A percentile compares a stretch with the other conserved stretches of the same genome.
phyloP scores from a whole-genome alignment of 2,329 filamentous ascomycete species.

The Hypoxylon sp. region DNA sequence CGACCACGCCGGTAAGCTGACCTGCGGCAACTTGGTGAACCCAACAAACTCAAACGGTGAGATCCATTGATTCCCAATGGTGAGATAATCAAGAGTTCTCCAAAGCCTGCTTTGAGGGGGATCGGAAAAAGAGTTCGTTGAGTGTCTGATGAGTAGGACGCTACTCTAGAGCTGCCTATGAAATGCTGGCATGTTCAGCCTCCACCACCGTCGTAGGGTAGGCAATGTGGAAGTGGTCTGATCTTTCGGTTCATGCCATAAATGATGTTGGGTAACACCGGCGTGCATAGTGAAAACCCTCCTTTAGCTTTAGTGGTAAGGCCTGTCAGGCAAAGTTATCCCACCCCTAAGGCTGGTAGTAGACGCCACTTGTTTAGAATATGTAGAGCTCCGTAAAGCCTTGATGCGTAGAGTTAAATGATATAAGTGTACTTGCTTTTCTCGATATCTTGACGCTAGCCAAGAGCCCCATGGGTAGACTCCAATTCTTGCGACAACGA shows the following conservation, averaged over 20 bases:
- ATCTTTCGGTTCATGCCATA: not conserved
- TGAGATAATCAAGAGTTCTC: not conserved
- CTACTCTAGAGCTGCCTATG: not conserved
- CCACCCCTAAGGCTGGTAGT: not conserved
- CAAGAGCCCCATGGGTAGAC: too few species aligned
- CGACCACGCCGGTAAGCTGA: constrained; percentile 8
- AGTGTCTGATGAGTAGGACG: not conserved
- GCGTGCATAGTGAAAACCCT: not conserved
- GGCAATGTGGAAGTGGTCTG: not conserved
- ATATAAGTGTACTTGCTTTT: constrained; percentile 1
- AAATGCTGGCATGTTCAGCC: constrained; percentile 5
- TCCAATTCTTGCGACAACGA: too few species aligned
- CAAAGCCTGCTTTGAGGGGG: not conserved
- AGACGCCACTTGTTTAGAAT: not conserved
- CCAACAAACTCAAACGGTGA: constrained; percentile 10
- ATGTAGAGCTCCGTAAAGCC: not conserved
- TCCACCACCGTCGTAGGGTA: not conserved
- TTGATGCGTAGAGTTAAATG: not conserved
- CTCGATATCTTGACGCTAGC: not conserved
- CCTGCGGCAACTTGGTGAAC: not conserved
- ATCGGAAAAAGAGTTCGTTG: not conserved
- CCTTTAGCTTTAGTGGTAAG: not conserved
- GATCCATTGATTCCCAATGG: not conserved
- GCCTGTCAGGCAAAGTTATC: not conserved
- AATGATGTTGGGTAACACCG: not conserved